Evolutionary conservation across 2,329 filamentous ascomycete species (phyloP).

Genomic region (Penicillium capsulatum): DNA sequence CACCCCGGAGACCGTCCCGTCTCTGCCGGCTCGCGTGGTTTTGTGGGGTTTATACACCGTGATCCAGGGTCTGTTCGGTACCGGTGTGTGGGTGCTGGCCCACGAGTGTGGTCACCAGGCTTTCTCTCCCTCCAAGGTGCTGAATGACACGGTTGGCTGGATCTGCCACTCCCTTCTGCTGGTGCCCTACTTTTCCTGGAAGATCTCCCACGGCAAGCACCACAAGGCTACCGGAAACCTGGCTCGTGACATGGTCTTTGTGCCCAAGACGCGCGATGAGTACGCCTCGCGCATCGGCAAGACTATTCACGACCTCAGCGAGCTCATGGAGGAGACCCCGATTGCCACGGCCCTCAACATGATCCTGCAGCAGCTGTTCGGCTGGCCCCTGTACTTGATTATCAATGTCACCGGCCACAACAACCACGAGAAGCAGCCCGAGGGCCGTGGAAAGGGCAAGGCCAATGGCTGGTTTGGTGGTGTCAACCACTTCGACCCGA

Average conservation of each 20-base stretch:
- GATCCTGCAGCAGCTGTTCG: conserved; percentile 78
- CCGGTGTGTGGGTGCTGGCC: conserved; percentile 91
- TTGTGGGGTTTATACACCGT: conserved; percentile 69
- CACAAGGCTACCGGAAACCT: conserved; percentile 98
- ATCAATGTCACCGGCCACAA: conserved; percentile 96
- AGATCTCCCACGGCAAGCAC: conserved; percentile 98
- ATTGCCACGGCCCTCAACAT: conserved; percentile 72
- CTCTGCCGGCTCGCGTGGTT: conserved; percentile 59
- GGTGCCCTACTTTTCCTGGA: conserved; percentile 99
- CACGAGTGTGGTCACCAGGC: conserved; percentile 97
- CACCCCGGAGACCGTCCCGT: conserved; percentile 77
- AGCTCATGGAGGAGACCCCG: conserved; percentile 93
- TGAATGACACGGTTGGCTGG: conserved; percentile 94
- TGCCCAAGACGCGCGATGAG: conserved; percentile 84
- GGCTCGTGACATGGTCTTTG: conserved; percentile 97
- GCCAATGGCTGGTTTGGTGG: conserved; percentile 71
- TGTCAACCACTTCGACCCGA: conserved; percentile 93
- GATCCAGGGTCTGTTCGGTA: conserved; percentile 87
- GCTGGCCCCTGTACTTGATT: conserved; percentile 89
- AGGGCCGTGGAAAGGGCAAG: conserved; percentile 93
- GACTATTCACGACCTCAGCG: conserved; percentile 73
- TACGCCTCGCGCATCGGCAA: conserved; percentile 72
- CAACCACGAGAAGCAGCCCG: conserved; percentile 81
- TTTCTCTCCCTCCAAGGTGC: conserved; percentile 83
- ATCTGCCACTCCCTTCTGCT: conserved; percentile 81